A percentile compares a stretch with the other conserved stretches of the same genome.
phyloP scores from a whole-genome alignment of 768 basidiomycete species.

The Cystobasidium ongulense region DNA sequence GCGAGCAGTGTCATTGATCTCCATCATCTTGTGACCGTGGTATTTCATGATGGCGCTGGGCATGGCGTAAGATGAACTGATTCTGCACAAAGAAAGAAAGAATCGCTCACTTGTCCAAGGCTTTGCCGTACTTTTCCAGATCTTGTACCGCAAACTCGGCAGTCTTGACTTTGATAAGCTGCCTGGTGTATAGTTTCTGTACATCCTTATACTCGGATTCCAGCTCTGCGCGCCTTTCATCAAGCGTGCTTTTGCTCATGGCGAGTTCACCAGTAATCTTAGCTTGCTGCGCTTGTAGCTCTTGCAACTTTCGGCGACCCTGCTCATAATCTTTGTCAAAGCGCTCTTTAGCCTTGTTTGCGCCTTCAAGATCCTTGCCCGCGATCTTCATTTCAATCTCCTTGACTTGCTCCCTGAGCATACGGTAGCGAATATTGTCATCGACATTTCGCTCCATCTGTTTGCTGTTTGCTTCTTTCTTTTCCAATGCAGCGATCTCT shows the following conservation, averaged over 20 bases:
- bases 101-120: constrained; percentile 73
- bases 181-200: constrained; percentile 74
- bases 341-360: constrained; percentile 69
- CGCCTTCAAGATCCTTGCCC: constrained; percentile 70
- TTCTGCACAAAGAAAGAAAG: not conserved
- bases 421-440: constrained; percentile 73
- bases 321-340: constrained; percentile 72
- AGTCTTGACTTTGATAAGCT: constrained; percentile 94
- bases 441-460: constrained; percentile 62
- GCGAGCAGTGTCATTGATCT: constrained; percentile 95
- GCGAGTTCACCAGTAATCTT: constrained; percentile 74
- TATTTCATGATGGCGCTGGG: constrained; percentile 95
- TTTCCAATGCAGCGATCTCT: constrained; percentile 37
- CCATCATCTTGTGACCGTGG: constrained; percentile 94
- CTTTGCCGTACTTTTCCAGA: constrained; percentile 94
- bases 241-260: constrained; percentile 60
- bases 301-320: constrained; percentile 64
- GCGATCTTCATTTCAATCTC: constrained; percentile 64
- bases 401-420: constrained; percentile 59
- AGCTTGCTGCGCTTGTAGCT: constrained; percentile 67
- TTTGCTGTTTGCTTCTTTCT: constrained; percentile 53
- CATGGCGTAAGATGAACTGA: not conserved
- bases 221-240: constrained; percentile 61
- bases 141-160: constrained; percentile 97
- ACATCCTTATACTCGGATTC: constrained; percentile 73